Conservation (phyloP, 768 basidiomycete species). For the Boletus subparvulus region DNA sequence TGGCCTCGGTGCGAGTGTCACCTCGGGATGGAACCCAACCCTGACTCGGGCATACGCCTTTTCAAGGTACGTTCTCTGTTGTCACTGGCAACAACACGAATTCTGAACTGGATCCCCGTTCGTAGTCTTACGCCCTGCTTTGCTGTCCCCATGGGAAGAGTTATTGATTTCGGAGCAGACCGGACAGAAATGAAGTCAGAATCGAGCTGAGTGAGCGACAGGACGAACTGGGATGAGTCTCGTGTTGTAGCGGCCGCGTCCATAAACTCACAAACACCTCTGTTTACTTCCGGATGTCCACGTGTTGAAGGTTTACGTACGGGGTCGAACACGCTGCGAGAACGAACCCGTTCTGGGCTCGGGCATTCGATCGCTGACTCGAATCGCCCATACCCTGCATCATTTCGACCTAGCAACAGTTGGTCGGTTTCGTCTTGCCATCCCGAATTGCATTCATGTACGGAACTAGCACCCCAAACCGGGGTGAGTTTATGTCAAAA, state of each 20-base stretch:
- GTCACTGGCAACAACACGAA: slow-evolving; percentile 22
- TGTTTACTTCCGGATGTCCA: slow-evolving; percentile 26
- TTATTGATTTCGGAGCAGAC: slow-evolving; percentile 10
- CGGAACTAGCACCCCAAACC: slow-evolving; percentile 13
- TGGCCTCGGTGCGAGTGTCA: slow-evolving; percentile 6
- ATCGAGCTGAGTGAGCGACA: slow-evolving; percentile 3
- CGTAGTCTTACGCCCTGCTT: slow-evolving; percentile 6
- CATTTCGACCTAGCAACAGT: slow-evolving; percentile 27
- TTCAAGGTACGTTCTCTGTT: slow-evolving; percentile 21
- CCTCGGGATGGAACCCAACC: slow-evolving; percentile 3
- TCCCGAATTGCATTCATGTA: slow-evolving; percentile 6
- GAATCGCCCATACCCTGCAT: slow-evolving; percentile 18
- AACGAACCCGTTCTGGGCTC: slow-evolving; percentile 24
- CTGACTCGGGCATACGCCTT: slow-evolving; percentile 6
- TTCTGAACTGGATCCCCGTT: slow-evolving; percentile 29
- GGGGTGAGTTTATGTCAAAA: slow-evolving; percentile 24
- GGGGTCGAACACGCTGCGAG: slow-evolving; percentile 22
- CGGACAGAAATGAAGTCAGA: slow-evolving; percentile 8
- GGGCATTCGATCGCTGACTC: slow-evolving; percentile 29
- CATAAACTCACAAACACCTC: slow-evolving; percentile 12
- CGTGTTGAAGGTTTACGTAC: slow-evolving; percentile 30
- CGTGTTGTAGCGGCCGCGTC: slow-evolving; percentile 14
- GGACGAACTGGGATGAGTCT: slow-evolving; percentile 17
- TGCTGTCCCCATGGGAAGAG: background rate
- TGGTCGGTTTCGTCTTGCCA: slow-evolving; percentile 8